Evolutionary conservation across 352 stramenopile species (phyloP), one percentile per base, ranked within the genome.

Genomic region (Globisporangium spiculum): DNA sequence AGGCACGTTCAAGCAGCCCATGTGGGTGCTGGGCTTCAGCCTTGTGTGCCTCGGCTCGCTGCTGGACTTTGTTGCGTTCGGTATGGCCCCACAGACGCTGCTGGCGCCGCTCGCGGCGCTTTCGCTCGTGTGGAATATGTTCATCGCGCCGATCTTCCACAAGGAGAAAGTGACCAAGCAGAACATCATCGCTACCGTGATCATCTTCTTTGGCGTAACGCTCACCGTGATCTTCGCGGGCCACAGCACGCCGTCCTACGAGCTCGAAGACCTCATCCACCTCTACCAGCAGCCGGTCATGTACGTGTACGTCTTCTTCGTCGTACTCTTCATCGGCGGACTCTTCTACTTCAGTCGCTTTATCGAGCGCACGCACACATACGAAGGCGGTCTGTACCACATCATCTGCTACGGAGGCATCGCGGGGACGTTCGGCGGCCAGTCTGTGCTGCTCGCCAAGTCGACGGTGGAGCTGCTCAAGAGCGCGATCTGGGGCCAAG

Each of bases 91-190:
- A 12, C 88, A 97, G 76, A 96, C 90, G 16, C 75, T 98, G 20
- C 67, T 98, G n/a, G 91, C 89, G 46, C 91, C 91, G 24, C 79
- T 98, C 57, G 92, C 91, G 4, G 90, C 92, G 26, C 75, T 97
- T 22, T 96, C 87, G 54, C 80, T 98, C 16, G 92, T 97, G 8
- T 97, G 90, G 86, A 98, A 98, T 72, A 93, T 97, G 75, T 86
- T 97, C 48, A 94, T 98, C 64, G 91, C 92, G 1, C 89, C 89
- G 2, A 85, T 91, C 12, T 95, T 98, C 70, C 89, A 97, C 79
- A 90, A 94, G 60, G 91, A 97, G 65, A 93, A 87, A 54, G 82
- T 97, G 32, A 97, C 88, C 10, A 68, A 75, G 10, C 73, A 89
- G 50, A 96, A 96, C 67, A 75, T 97, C 34, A 66, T 93, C 14